phyloP scores from a whole-genome alignment of 1,284 basidiomycete genomes.

The Rhodofomes roseus region DNA sequence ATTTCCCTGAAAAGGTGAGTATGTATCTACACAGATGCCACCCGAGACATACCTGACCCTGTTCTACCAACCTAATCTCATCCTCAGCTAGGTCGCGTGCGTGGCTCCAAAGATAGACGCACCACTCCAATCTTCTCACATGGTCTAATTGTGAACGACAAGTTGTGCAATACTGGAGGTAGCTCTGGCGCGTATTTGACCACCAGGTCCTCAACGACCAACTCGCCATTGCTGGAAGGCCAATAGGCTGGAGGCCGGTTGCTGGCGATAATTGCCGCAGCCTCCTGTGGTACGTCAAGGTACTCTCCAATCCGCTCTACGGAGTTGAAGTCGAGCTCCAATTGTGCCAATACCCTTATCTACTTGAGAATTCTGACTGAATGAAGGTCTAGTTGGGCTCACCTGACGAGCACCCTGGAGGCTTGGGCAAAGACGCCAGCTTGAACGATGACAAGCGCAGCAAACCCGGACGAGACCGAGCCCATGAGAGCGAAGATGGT shows the following conservation, averaged over 20 bases:
- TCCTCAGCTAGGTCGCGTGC: background rate
- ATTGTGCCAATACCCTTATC: constrained; percentile 55
- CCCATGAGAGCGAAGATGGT: constrained; percentile 70
- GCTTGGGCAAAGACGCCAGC: constrained; percentile 69
- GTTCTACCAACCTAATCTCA: constrained; percentile 54
- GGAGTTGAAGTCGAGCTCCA: constrained; percentile 74
- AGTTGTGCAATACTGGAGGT: constrained; percentile 63
- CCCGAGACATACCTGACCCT: constrained; percentile 45
- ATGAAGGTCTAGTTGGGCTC: constrained; percentile 12
- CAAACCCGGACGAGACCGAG: constrained; percentile 64
- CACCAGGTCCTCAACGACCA: constrained; percentile 60
- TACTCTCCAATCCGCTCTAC: constrained; percentile 86
- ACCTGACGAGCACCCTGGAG: constrained; percentile 62
- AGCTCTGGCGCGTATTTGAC: constrained; percentile 75
- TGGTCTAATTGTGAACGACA: constrained; percentile 69
- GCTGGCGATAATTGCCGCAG: constrained; percentile 58
- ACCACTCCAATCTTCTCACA: constrained; percentile 78
- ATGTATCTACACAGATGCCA: background rate
- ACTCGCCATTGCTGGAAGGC: constrained; percentile 61
- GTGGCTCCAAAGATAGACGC: constrained; percentile 16
- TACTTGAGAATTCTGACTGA: background rate
- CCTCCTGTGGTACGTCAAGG: constrained; percentile 74
- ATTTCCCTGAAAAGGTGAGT: constrained; percentile 45
- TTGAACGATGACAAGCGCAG: constrained; percentile 80
- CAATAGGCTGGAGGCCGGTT: constrained; percentile 70